Base-by-base conservation (phyloP, 2,329 filamentous ascomycete species). In the Arthrinium phaeospermum region DNA sequence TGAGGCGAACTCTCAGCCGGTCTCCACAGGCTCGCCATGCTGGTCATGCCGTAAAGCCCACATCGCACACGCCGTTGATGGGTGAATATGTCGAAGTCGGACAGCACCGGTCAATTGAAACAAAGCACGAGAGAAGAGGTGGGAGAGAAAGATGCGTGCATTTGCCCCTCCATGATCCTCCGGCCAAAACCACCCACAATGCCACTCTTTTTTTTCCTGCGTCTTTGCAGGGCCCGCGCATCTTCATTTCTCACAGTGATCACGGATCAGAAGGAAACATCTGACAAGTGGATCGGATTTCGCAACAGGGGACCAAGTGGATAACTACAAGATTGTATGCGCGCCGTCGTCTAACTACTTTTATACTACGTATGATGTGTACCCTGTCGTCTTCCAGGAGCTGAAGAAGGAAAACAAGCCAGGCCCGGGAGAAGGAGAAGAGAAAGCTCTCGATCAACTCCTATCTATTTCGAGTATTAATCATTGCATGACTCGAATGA, bases 201-300 rank as follows among this genome's bases (percentile, higher is more conserved):
- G 34, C 10, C 57, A 64, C 57, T 34, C 41, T 64, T 41, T 41
- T 41, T 10, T 10, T 30, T n/a, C n/a, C 27, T 4, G 27, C 27
- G 27, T 30, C 7, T 10, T 34, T 41, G 34, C 34, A 64, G 22
- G 16, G 57, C 57, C 41, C 57, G 57, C 34, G 30, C 57, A 64
- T 64, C 57, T 41, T 64, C 57, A 64, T 64, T 64, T 64, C 57
- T 64, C 22, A 64, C 57, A n/a, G 19, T 41, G 10, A 14, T 14
- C 57, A 64, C 10, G 12, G 57, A 64, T n/a, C 57, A 64, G 34
- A 64, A 64, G 57, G 57, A 64, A 64, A 64, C 57, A 64, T 64
- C 57, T 64, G 57, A 64, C 57, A 64, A 64, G 57, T 64, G 57
- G 57, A 64, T 37, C 57, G 57, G 22, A 64, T 41, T 64, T 64